A percentile compares a stretch with the other conserved stretches of the same genome.
These are phyloP conservation scores for Mycosphaerelloides madeirae DNA, from an alignment of 2,329 filamentous ascomycete genomes.

Conservation along the genomic window DNA sequence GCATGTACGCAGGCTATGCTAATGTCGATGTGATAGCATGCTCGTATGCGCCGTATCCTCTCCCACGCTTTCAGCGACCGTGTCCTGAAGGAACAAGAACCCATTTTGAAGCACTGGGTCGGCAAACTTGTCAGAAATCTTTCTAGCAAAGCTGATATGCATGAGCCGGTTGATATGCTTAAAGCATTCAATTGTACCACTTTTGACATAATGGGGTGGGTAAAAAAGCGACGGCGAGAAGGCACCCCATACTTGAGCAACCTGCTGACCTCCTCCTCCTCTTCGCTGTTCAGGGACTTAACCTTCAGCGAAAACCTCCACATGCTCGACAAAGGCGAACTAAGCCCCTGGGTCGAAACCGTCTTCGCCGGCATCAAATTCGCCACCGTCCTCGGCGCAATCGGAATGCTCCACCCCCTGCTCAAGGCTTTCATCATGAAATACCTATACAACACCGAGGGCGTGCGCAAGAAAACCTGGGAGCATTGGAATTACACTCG, in stretches of 20 bases:
- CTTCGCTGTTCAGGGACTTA: no score
- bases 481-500: slow-evolving; percentile 21
- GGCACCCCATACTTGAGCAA: no score
- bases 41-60: no score
- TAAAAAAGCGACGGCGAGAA: no score
- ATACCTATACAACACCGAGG: no score
- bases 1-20: slow-evolving; percentile 15
- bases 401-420: slow-evolving; percentile 8
- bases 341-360: slow-evolving; percentile 19
- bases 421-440: slow-evolving; percentile 9
- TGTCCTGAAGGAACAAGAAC: slow-evolving; percentile 24
- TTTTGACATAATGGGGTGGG: slow-evolving; percentile 29
- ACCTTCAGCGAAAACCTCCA: slow-evolving; percentile 25
- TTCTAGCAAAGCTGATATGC: slow-evolving; percentile 9
- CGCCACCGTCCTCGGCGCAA: slow-evolving; percentile 7
- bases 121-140: slow-evolving; percentile 13
- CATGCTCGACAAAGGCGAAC: slow-evolving; percentile 21
- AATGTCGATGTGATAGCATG: slow-evolving; percentile 20
- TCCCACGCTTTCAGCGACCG: slow-evolving; percentile 23
- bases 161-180: slow-evolving; percentile 21
- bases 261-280: no score
- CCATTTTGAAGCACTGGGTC: slow-evolving; percentile 22
- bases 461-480: slow-evolving; percentile 13
- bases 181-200: slow-evolving; percentile 22
- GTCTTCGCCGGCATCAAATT: slow-evolving; percentile 22